Evolutionary conservation across 768 basidiomycete genomes (phyloP), one percentile per base, ranked within the genome.

Genomic region (Suillus americanus): DNA sequence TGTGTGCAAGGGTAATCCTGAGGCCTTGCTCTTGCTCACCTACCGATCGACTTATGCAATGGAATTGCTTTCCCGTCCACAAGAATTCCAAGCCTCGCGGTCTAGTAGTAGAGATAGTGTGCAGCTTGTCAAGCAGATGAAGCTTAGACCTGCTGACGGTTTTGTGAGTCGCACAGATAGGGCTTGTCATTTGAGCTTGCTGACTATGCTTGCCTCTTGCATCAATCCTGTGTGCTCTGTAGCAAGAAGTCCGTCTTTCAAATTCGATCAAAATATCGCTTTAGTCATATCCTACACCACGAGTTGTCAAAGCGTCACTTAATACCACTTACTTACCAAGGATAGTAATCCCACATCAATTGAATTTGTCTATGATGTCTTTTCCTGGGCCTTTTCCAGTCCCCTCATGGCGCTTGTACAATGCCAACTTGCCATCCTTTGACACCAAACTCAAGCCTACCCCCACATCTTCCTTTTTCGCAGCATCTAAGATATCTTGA

Each of bases 371-470:
- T 23, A 9, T 64, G 60, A 77, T 75, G 5, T 67, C 72, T 12
- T 66, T 67, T 10, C 64, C 68, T 3, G 65, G 63, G 1, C 59
- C 62, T 54, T 71, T 68, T 1, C 74, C 74, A 20, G 62, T 72
- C 1, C 67, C 74, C 30, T 65, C 60, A 59, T 70, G 79, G 62
- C 89, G 80, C 68, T 81, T 75, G 68, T 84, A 88, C 2, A 89
- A 78, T 61, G 79, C 73, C 66, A 91, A 67, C 28, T 76, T 75
- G 13, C 74, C 73, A 5, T 70, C 73, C 50, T 75, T 72, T 63
- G 80, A 86, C 23, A 90, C 86, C 60, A 91, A 70, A 69, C 82
- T 86, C 38, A 91, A 70, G 12, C 84, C 77, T 0, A 82, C 85
- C 3, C 79, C 77, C 67, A 81, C 77, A 5, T 87, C 89, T 65